These are phyloP conservation scores for Wickerhamomyces strasburgensis DNA, from an alignment of 805 yeast genomes.

Conservation along the genomic window DNA sequence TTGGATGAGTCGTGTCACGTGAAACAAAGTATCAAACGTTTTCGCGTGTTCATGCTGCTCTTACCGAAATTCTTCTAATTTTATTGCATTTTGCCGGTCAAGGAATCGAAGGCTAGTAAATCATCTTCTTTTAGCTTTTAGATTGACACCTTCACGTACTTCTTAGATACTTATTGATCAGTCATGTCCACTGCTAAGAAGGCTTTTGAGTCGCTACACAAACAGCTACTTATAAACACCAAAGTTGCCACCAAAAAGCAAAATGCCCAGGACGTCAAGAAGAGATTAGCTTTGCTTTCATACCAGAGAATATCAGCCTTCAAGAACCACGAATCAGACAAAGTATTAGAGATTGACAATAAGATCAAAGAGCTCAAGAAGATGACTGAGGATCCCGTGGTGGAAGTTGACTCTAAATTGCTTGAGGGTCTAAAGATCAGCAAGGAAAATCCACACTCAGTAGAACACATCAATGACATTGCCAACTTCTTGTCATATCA, in stretches of 20 bases:
- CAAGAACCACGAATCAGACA: constrained; percentile 17
- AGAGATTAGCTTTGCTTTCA: constrained; percentile 21
- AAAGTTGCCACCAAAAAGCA: constrained; percentile 23
- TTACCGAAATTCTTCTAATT: too few species aligned
- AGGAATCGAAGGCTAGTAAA: too few species aligned
- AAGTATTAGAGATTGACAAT: constrained; percentile 17
- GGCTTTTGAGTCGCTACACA: constrained; percentile 18
- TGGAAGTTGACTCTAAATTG: constrained; percentile 10
- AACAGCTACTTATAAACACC: constrained; percentile 20
- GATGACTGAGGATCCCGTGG: constrained; percentile 16
- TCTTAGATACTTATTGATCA: too few species aligned
- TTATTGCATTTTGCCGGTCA: too few species aligned
- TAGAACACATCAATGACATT: constrained; percentile 51
- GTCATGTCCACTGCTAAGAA: constrained; percentile 9
- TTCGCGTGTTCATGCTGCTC: too few species aligned
- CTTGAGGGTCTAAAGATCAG: constrained; percentile 12
- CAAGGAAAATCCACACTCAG: constrained; percentile 17
- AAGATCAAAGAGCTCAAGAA: constrained; percentile 16
- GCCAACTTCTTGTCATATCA: constrained; percentile 64
- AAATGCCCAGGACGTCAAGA: constrained; percentile 21
- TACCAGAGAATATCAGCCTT: constrained; percentile 25
- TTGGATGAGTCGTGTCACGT: too few species aligned
- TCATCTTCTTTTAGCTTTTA: too few species aligned
- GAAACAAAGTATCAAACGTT: too few species aligned
- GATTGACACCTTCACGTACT: too few species aligned